These are phyloP conservation scores for Schizopora paradoxa DNA, from an alignment of 1,284 basidiomycete genomes.

Conservation along the genomic window DNA sequence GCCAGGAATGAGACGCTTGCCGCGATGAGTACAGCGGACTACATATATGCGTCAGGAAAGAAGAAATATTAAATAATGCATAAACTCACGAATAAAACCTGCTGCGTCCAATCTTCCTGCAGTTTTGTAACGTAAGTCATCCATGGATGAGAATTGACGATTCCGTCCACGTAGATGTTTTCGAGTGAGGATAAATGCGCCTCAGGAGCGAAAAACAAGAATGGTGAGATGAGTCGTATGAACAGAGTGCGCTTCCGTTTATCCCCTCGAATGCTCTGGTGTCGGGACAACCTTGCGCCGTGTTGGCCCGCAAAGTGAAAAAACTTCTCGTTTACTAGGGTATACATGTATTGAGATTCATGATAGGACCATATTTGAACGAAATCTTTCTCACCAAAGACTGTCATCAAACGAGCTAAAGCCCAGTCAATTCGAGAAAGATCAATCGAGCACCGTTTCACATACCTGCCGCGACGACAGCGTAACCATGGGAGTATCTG, in stretches of 20 bases:
- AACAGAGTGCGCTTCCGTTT: conserved; percentile 21
- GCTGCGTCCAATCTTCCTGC: neutral
- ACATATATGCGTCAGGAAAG: neutral
- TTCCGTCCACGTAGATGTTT: conserved; percentile 12
- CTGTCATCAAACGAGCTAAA: no score
- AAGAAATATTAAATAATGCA: neutral
- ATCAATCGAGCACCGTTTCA: no score
- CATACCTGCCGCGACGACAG: no score
- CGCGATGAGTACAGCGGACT: conserved; percentile 41
- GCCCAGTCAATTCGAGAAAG: no score
- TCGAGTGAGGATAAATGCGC: conserved; percentile 28
- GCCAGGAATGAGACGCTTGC: conserved; percentile 43
- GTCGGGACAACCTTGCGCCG: conserved; percentile 30
- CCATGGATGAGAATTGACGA: conserved; percentile 11
- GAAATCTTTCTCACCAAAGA: no score
- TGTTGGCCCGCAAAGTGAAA: conserved; percentile 33
- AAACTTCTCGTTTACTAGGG: conserved; percentile 21
- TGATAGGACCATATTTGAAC: no score
- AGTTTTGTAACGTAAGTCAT: conserved; percentile 2
- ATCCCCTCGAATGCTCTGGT: conserved; percentile 29
- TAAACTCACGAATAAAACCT: conserved; percentile 36
- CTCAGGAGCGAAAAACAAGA: conserved; percentile 38
- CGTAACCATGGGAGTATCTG: no score
- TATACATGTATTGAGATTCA: no score
- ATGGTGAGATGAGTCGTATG: conserved; percentile 29